Conservation (phyloP, 768 basidiomycete genomes). For the Amanita polypyramis region DNA sequence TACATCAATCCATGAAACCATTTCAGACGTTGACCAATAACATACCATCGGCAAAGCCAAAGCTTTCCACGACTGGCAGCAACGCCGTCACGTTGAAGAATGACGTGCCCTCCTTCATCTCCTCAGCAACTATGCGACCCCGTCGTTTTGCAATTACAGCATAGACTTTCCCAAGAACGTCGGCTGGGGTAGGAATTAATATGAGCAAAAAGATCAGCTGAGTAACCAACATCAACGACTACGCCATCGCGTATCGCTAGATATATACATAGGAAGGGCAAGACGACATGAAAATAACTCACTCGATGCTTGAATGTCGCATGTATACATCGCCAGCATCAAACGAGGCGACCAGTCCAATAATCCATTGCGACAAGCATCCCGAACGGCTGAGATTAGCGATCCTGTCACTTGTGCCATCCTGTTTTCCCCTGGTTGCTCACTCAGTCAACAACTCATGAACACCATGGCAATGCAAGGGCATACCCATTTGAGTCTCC, state of each 20-base stretch:
- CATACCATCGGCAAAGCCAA: conserved; percentile 91
- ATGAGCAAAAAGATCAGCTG: neutral
- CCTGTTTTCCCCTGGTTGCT: conserved; percentile 55
- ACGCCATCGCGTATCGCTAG: neutral
- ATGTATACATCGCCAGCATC: conserved; percentile 97
- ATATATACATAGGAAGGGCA: too few species aligned
- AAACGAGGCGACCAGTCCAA: conserved; percentile 97
- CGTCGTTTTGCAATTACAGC: conserved; percentile 87
- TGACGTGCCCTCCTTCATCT: conserved; percentile 96
- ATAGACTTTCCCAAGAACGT: conserved; percentile 96
- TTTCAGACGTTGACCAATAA: neutral
- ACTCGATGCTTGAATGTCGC: conserved; percentile 98
- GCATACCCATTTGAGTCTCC: conserved; percentile 57
- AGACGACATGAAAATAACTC: conserved; percentile 20
- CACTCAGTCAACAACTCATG: conserved; percentile 9
- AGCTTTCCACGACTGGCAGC: conserved; percentile 93
- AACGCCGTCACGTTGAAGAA: conserved; percentile 90
- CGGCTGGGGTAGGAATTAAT: conserved; percentile 39
- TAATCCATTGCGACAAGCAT: conserved; percentile 82
- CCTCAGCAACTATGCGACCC: conserved; percentile 89
- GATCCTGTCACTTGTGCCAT: conserved; percentile 85
- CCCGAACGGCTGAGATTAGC: conserved; percentile 78
- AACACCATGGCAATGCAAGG: conserved; percentile 1
- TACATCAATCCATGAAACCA: neutral
- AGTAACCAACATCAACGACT: neutral